phyloP scores from a whole-genome alignment of 1,284 basidiomycete species.

The Pseudozyma tsukubaensis region DNA sequence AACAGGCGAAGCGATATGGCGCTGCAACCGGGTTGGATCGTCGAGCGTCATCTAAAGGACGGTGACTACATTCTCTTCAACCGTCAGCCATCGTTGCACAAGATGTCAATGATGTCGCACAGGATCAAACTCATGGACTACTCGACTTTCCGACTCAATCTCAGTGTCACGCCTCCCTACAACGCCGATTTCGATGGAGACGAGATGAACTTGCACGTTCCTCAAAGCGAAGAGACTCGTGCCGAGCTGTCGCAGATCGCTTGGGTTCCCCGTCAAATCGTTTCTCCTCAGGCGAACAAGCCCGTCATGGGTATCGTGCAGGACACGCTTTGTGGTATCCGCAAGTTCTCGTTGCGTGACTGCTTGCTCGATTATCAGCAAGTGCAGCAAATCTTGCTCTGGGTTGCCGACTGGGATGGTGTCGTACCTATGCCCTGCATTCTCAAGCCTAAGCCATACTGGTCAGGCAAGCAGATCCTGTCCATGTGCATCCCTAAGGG shows the following conservation, averaged over 20 bases:
- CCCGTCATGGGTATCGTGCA: conserved; percentile 99
- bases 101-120: conserved; percentile 99
- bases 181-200: conserved; percentile 88
- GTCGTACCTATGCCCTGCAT: conserved; percentile 90
- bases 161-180: conserved; percentile 77
- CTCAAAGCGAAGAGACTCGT: conserved; percentile 98
- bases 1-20: conserved; percentile 88
- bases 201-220: conserved; percentile 97
- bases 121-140: conserved; percentile 97
- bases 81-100: conserved; percentile 96
- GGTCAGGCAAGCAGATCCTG: conserved; percentile 97
- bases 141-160: conserved; percentile 97
- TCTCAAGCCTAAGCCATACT: conserved; percentile 94
- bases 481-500: conserved; percentile 93
- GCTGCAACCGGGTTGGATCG: conserved; percentile 98
- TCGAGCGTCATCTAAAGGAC: conserved; percentile 95
- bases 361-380: conserved; percentile 66
- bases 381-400: conserved; percentile 94
- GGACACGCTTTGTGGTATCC: conserved; percentile 96
- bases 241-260: conserved; percentile 97
- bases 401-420: conserved; percentile 98
- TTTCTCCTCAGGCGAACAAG: conserved; percentile 99
- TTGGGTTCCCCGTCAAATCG: conserved; percentile 99
- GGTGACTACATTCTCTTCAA: conserved; percentile 94
- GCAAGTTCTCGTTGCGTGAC: conserved; percentile 96